Conservation (phyloP, 108 stramenopile species). For the Parmales sp. region DNA sequence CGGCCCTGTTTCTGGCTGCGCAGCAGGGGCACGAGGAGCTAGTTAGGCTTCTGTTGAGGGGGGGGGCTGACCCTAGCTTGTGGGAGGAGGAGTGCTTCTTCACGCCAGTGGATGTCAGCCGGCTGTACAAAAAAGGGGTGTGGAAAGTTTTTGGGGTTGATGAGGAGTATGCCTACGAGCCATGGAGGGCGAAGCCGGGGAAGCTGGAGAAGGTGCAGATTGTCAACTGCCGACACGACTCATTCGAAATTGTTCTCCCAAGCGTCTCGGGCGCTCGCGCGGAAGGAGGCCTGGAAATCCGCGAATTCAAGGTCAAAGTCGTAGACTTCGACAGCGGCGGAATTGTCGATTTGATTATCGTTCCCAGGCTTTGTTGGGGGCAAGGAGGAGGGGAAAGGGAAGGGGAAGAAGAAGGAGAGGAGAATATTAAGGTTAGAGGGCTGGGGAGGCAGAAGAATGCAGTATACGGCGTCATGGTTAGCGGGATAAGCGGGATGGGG, state of each 20-base stretch:
- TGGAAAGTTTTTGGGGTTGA: background rate
- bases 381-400: background rate
- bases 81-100: background rate
- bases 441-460: background rate
- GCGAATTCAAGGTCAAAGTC: background rate
- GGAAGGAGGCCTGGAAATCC: background rate
- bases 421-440: background rate
- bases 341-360: background rate
- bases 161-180: slow-evolving; percentile 7
- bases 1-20: slow-evolving; percentile 14
- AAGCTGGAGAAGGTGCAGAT: background rate
- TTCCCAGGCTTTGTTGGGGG: no score
- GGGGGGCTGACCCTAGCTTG: background rate
- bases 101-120: background rate
- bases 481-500: background rate
- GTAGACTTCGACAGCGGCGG: background rate
- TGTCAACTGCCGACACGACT: no score
- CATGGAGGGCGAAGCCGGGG: background rate
- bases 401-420: background rate
- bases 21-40: slow-evolving; percentile 15
- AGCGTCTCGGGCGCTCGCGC: background rate
- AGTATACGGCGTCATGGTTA: background rate
- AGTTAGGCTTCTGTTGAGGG: background rate
- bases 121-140: background rate
- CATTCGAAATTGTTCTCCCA: background rate